Evolutionary conservation across 495 filamentous ascomycete genomes (phyloP), one percentile per base, ranked within the genome.

Genomic region (Aspergillus homomorphus): DNA sequence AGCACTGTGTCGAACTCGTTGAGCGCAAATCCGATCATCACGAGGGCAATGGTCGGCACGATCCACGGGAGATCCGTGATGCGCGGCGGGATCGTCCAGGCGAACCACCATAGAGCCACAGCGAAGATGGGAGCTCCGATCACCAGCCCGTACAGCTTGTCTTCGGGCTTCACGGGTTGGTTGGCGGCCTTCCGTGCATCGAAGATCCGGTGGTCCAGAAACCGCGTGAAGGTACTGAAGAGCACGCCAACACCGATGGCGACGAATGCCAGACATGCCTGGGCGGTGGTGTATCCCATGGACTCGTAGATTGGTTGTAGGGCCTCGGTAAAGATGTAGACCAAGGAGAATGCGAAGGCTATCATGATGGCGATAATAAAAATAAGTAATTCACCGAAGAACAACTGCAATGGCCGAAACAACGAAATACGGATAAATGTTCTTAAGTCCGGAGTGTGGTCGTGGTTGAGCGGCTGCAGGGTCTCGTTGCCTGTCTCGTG

Each of bases 301-400:
- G 46, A 50, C 26, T 50, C 46, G 46, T 50, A 50, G 46, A 50
- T 50, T 6, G 46, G 46, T 28, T 50, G 46, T 2, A 50, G 46
- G 22, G 46, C 46, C n/a, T 50, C 46, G 46, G 46, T 50, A 22
- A 50, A 81, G 16, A 82, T 74, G 51, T 81, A 83, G 30, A 81
- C 72, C 16, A 81, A 62, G 0, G 69, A 75, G 63, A 73, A 77
- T 18, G 73, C 69, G 16, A 73, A 59, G 5, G 79, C 72, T 1
- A 66, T 70, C 62, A 78, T 74, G 50, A 73, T 62, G 8, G 76
- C 64, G 23, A 76, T 67, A 3, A 70, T 54, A 24, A 76, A 67
- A 15, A 81, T 73, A 21, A 81, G 75, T 0, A 77, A 76, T 30
- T 81, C 77, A 16, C 62, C 68, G 63, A 73, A 72, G 33, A 79